phyloP scores from a whole-genome alignment of 2,329 filamentous ascomycete species.

The Talaromyces sp. region DNA sequence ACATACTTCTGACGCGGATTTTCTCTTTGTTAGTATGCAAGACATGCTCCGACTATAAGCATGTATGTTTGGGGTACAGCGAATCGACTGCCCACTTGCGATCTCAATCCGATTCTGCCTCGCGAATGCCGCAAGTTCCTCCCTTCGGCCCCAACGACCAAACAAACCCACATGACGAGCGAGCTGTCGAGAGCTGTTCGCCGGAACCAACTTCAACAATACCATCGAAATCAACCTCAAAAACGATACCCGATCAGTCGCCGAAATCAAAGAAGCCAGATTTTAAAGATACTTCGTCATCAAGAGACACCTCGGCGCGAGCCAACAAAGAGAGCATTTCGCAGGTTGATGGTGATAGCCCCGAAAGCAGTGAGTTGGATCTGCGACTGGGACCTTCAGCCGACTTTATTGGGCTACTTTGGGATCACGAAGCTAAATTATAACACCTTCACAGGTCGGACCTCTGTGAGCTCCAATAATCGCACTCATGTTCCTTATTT shows the following conservation, averaged over 20 bases:
- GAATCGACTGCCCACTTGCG: constrained; percentile 46
- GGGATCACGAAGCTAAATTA: constrained; percentile 10
- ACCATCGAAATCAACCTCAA: constrained; percentile 7
- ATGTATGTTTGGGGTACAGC: constrained; percentile 69
- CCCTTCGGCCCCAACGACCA: constrained; percentile 22
- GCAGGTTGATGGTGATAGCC: constrained; percentile 32
- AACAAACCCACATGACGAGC: constrained; percentile 13
- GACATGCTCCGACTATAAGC: constrained; percentile 72
- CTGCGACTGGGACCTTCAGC: not conserved
- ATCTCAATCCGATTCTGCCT: constrained; percentile 33
- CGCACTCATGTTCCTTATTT: constrained; percentile 74
- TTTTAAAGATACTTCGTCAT: constrained; percentile 18
- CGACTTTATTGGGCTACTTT: not conserved
- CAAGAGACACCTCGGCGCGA: constrained; percentile 20
- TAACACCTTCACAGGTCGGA: constrained; percentile 31
- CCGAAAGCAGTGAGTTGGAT: constrained; percentile 39
- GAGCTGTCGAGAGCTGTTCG: constrained; percentile 30
- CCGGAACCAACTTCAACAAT: constrained; percentile 26
- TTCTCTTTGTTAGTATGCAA: constrained; percentile 61
- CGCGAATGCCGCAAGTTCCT: constrained; percentile 25
- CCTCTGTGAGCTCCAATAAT: constrained; percentile 38
- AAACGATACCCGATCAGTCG: constrained; percentile 14
- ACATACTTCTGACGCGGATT: constrained; percentile 7
- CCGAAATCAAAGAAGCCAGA: constrained; percentile 17
- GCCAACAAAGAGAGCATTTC: constrained; percentile 30